phyloP scores from a whole-genome alignment of 805 yeast species.

The Sungouiella blattae region DNA sequence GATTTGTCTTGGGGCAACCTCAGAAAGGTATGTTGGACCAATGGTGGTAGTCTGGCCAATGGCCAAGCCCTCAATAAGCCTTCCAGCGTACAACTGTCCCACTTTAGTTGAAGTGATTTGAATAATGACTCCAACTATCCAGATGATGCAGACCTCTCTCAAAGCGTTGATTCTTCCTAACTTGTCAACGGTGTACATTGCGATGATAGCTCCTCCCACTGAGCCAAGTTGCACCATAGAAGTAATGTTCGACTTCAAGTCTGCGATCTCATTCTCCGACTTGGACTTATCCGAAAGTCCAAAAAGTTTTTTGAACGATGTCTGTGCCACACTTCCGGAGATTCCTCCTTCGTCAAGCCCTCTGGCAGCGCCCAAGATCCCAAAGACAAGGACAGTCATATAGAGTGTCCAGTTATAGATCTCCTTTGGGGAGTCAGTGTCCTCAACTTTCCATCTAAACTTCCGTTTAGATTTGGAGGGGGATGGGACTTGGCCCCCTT shows the following conservation, averaged over 20 bases:
- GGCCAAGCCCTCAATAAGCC: constrained; percentile 53
- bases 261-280: constrained; percentile 34
- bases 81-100: constrained; percentile 54
- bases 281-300: constrained; percentile 42
- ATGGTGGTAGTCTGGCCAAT: constrained; percentile 55
- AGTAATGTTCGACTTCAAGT: constrained; percentile 49
- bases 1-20: constrained; percentile 51
- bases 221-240: constrained; percentile 59
- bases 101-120: constrained; percentile 44
- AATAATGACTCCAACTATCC: constrained; percentile 42
- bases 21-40: constrained; percentile 52
- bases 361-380: constrained; percentile 53
- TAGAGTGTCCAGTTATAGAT: constrained; percentile 46
- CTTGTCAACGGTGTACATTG: constrained; percentile 46
- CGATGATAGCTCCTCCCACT: constrained; percentile 51
- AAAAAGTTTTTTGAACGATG: constrained; percentile 39
- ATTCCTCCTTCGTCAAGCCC: constrained; percentile 57
- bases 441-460: constrained; percentile 24
- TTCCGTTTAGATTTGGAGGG: too few species aligned
- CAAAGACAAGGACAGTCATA: constrained; percentile 47
- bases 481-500: too few species aligned
- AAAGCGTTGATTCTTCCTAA: constrained; percentile 52
- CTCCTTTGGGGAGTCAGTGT: constrained; percentile 38
- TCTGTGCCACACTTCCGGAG: constrained; percentile 44
- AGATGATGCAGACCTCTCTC: constrained; percentile 37